Evolutionary conservation across 306 rosid species (phyloP).

Genomic region (Comarum palustre): DNA sequence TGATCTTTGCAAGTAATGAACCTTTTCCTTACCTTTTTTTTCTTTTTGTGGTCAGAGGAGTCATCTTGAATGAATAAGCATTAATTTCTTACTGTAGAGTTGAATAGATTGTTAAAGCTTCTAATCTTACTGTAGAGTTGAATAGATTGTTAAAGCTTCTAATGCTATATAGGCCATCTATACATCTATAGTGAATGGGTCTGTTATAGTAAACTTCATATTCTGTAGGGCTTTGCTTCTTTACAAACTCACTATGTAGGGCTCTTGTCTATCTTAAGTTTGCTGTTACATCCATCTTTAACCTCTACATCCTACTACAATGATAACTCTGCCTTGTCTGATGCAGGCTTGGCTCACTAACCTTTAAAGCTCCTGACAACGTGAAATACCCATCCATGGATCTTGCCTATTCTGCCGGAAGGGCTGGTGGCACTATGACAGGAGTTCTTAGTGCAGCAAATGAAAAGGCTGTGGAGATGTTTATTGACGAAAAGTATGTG

Average conservation of each 20-base stretch:
- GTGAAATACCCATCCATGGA: slow-evolving; percentile 93
- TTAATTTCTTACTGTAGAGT: not conserved
- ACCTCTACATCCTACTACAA: not conserved
- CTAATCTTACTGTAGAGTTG: not conserved
- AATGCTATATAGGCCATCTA: not conserved
- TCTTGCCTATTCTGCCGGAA: slow-evolving; percentile 94
- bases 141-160: not conserved
- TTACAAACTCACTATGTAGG: not conserved
- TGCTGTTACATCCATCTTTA: not conserved
- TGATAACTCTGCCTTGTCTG: not conserved
- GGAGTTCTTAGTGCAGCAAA: slow-evolving; percentile 99
- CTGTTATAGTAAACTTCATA: not conserved
- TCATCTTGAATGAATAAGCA: not conserved
- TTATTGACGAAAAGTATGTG: slow-evolving; percentile 80
- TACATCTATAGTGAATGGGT: not conserved
- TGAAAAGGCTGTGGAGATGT: slow-evolving; percentile 98
- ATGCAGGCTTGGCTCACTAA: slow-evolving; percentile 92
- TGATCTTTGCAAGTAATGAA: slow-evolving; percentile 87
- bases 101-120: too few relatives aligned
- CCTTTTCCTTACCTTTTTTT: slow-evolving; percentile 1
- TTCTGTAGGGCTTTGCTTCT: not conserved
- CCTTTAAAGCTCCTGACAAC: slow-evolving; percentile 87
- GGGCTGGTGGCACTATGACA: slow-evolving; percentile 98
- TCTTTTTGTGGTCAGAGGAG: not conserved
- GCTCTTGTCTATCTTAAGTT: not conserved